Base-by-base conservation (phyloP, 169 alveolate genomes). In the Plasmodium knowlesi region DNA sequence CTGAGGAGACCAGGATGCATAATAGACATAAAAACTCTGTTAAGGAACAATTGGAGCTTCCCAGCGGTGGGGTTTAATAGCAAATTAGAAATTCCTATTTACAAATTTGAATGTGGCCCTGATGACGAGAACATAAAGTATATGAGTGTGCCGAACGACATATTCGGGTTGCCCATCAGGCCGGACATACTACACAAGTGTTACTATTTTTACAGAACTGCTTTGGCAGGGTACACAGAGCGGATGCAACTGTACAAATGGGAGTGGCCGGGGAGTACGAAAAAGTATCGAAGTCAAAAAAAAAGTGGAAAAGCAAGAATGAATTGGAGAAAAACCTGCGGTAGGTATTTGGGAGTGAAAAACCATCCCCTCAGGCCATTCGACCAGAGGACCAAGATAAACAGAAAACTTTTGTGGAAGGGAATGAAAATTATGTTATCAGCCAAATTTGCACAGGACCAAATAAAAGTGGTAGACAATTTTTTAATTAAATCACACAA, bases 41-140 rank as follows among this genome's bases (percentile, higher is more conserved):
- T 95, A n/a, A 89, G 96, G 78, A 96, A 96, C 84, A 92, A 96
- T 83, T 96, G 98, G 98, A 92, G 97, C 8, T 96, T 95, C 39
- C 98, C 98, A 83, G 98, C 98, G 39, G 98, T 97, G 76, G 98
- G 98, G 5, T 97, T 97, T 94, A 96, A 96, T 91, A 84, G 96
- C 76, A 92, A 93, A n/a, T 94, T 97, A 61, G 97, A 96, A 92
- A 83, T 96, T 57, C 98, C 98, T 0, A 93, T 96, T 28, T 92
- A 96, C 83, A 92, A 85, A 53, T 96, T 95, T 61, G 97, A 96
- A 82, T 46, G 73, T n/a, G 84, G 92, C 43, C 94, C 93, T 70
- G 67, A 92, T 25, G 93, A 92, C 14, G 88, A 83, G 12, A 96
- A 89, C 28, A 79, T 91, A 70, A 90, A 95, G 72, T 93, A 43